Base-by-base conservation (phyloP, 2,329 filamentous ascomycete species). In the Colletotrichum costaricense region DNA sequence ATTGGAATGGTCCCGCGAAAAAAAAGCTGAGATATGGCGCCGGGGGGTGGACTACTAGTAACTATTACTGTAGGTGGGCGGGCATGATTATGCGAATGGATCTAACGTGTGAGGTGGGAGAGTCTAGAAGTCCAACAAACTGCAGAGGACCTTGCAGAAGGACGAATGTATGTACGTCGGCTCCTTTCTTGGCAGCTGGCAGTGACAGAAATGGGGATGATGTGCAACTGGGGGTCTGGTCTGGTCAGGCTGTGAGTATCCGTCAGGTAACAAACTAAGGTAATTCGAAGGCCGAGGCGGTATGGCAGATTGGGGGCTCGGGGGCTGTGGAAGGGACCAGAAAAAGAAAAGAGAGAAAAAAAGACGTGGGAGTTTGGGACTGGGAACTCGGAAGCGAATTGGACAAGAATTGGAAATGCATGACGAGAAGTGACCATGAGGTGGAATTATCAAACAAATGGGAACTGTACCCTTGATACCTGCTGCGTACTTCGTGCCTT, bases 1-100 rank as follows among this genome's bases (percentile, higher is more conserved):
- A 35, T 60, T 30, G 67, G 63, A 30, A 57, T 58, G 54, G 66
- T 68, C 33, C 46, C 9, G 30, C 52, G 49, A 63, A 52, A 42
- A 46, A n/a, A 54, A 63, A 28, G 42, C 60, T 42, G 42, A 9
- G 42, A 49, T 49, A 49, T 22, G 42, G 42, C 42, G 42, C 42
- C 60, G 19, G 42, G 19, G 26, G 60, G 38, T 16, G 16, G 38
- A 42, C 38, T 42, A 42, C 38, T 42, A 42, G 38, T 42, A 42
- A 19, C 38, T 42, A 42, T 42, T 63, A 30, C 60, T 33, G 19
- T 49, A 63, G 26, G 28, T 16, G 14, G 30, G 26, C 16, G 42
- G 46, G 46, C 60, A 49, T 30, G 14, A 30, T 46, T 30, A 52
- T 52, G 16, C 28, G 26, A 54, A 49, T 49, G 42, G 19, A 42